Evolutionary conservation across 1,284 basidiomycete species (phyloP).

Genomic region (Fomitopsis betulina): DNA sequence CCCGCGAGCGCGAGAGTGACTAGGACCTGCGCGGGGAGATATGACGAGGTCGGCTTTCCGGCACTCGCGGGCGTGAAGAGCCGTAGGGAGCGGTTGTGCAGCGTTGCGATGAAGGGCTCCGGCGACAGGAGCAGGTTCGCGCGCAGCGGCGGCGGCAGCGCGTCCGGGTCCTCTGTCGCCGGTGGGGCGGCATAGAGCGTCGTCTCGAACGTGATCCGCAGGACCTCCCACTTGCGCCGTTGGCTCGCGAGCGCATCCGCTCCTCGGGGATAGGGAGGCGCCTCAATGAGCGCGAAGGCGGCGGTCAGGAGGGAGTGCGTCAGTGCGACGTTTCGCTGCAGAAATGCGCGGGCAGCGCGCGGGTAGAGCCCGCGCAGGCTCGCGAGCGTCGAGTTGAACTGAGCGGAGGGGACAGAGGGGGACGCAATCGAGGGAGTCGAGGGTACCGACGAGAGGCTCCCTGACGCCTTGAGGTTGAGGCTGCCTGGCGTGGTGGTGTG

Average conservation of each 20-base stretch:
- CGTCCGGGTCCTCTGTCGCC: constrained; percentile 32
- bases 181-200: constrained; percentile 60
- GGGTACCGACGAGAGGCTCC: not conserved
- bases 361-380: constrained; percentile 67
- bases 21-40: constrained; percentile 63
- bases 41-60: constrained; percentile 41
- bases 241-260: constrained; percentile 46
- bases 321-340: constrained; percentile 61
- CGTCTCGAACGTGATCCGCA: constrained; percentile 75
- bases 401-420: constrained; percentile 4
- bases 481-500: not conserved
- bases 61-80: constrained; percentile 54
- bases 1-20: constrained; percentile 65
- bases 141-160: constrained; percentile 46
- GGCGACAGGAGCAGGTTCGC: constrained; percentile 52
- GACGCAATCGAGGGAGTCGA: not conserved
- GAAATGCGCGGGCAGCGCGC: constrained; percentile 70
- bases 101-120: constrained; percentile 47
- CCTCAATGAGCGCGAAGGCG: constrained; percentile 58
- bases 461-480: constrained; percentile 5
- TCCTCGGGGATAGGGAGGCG: constrained; percentile 20
- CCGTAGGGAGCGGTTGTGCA: constrained; percentile 59
- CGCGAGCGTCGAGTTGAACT: constrained; percentile 32
- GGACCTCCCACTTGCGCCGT: constrained; percentile 78
- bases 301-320: constrained; percentile 60